Evolutionary conservation across 1,284 basidiomycete species (phyloP).

Genomic region (Lentinus polychrous): DNA sequence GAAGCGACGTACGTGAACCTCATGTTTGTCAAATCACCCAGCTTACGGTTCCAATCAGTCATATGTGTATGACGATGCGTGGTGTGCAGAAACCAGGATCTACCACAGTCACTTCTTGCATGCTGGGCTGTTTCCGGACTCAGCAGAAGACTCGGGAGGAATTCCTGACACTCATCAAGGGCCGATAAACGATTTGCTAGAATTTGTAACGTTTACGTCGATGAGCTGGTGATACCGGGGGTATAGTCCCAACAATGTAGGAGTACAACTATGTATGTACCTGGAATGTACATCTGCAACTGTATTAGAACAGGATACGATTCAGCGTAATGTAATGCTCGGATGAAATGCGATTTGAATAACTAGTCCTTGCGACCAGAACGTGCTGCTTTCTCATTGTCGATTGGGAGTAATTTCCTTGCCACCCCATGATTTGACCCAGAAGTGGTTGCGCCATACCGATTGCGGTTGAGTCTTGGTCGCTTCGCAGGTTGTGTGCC

Average conservation of each 20-base stretch:
- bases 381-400: constrained; percentile 49
- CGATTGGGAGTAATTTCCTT: constrained; percentile 53
- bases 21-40: neutral
- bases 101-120: constrained; percentile 95
- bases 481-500: constrained; percentile 27
- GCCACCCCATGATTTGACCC: constrained; percentile 36
- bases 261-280: too few species aligned
- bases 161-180: constrained; percentile 76
- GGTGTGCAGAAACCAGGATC: constrained; percentile 99
- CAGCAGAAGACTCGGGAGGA: constrained; percentile 98
- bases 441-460: constrained; percentile 25
- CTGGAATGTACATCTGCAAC: neutral
- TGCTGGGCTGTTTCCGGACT: constrained; percentile 96
- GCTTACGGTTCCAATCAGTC: constrained; percentile 41
- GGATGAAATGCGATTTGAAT: too few species aligned
- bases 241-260: too few species aligned
- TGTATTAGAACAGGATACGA: constrained; percentile 9
- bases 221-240: neutral
- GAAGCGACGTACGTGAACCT: constrained; percentile 78
- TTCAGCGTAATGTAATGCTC: constrained; percentile 17
- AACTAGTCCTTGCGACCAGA: constrained; percentile 40
- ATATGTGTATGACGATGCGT: constrained; percentile 99
- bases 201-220: neutral
- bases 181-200: constrained; percentile 8
- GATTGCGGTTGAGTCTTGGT: constrained; percentile 34